Conservation (phyloP, 495 filamentous ascomycete genomes). For the Talaromyces borbonicus region DNA sequence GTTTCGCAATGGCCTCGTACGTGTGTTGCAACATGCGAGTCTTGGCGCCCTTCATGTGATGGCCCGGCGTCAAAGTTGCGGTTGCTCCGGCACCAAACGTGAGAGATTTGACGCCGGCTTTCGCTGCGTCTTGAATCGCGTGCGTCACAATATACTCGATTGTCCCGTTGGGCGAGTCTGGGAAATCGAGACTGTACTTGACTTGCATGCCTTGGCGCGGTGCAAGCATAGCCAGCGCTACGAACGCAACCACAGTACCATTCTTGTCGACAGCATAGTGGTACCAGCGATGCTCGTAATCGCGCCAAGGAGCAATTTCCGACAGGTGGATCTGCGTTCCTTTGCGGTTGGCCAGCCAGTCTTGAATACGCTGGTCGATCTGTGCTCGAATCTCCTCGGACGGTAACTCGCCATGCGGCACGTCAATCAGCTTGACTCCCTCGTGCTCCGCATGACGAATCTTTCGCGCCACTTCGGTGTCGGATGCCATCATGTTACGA, state of each 20-base stretch:
- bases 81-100: constrained; percentile 76
- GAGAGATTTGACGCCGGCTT: constrained; percentile 51
- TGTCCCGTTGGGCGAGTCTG: constrained; percentile 61
- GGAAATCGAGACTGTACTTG: constrained; percentile 83
- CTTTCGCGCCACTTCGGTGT: constrained; percentile 55
- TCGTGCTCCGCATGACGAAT: constrained; percentile 69
- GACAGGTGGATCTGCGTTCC: constrained; percentile 79
- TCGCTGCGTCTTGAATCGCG: constrained; percentile 59
- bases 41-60: constrained; percentile 63
- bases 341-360: constrained; percentile 72
- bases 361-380: constrained; percentile 59
- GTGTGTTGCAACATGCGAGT: constrained; percentile 65
- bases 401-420: constrained; percentile 48
- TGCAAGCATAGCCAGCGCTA: constrained; percentile 63
- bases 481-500: constrained; percentile 41
- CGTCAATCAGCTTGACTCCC: constrained; percentile 61
- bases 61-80: constrained; percentile 54
- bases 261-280: constrained; percentile 61
- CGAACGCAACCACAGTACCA: constrained; percentile 59
- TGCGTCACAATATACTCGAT: constrained; percentile 73
- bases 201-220: constrained; percentile 75
- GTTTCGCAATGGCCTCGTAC: constrained; percentile 66
- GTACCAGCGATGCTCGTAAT: constrained; percentile 68
- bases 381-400: constrained; percentile 52
- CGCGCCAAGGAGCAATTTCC: constrained; percentile 73